Evolutionary conservation across 345 rosid genomes (phyloP).

Genomic region (Aquilaria yunnanensis): DNA sequence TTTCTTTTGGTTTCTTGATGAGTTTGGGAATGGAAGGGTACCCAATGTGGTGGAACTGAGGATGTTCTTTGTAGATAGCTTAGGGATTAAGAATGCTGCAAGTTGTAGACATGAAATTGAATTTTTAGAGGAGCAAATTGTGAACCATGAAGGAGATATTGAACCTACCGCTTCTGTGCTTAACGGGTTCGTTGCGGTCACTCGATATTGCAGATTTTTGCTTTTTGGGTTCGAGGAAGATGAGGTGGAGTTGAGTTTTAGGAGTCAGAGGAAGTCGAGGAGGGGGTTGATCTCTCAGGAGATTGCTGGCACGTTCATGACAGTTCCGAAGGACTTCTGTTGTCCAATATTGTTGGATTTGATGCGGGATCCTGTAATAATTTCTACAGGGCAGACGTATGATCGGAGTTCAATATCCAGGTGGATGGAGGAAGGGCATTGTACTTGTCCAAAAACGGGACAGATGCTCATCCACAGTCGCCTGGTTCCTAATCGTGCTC

Average conservation of each 20-base stretch:
- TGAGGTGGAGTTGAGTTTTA: constrained; percentile 32
- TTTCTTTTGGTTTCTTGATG: constrained; percentile 55
- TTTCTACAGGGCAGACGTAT: constrained; percentile 88
- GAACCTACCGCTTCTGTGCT: constrained; percentile 82
- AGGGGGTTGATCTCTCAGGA: constrained; percentile 62
- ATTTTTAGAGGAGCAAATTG: constrained; percentile 91
- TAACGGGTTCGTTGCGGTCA: constrained; percentile 74
- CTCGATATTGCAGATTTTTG: constrained; percentile 72
- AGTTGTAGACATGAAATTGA: constrained; percentile 68
- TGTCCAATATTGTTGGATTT: constrained; percentile 84
- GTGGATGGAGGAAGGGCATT: constrained; percentile 93
- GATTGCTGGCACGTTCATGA: constrained; percentile 63
- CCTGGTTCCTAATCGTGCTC: constrained; percentile 77
- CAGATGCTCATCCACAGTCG: constrained; percentile 59
- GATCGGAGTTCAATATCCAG: constrained; percentile 79
- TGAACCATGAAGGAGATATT: constrained; percentile 71
- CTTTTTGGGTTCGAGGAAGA: constrained; percentile 70
- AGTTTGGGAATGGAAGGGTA: constrained; percentile 56
- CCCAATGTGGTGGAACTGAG: constrained; percentile 35
- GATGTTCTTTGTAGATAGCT: constrained; percentile 49
- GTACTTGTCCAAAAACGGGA: constrained; percentile 84
- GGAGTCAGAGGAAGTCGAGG: constrained; percentile 45
- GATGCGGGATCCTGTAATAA: constrained; percentile 90
- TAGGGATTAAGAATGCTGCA: constrained; percentile 55
- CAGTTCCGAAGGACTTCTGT: constrained; percentile 74